phyloP scores from a whole-genome alignment of 2,329 filamentous ascomycete species.

The Pseudogymnoascus sp. region DNA sequence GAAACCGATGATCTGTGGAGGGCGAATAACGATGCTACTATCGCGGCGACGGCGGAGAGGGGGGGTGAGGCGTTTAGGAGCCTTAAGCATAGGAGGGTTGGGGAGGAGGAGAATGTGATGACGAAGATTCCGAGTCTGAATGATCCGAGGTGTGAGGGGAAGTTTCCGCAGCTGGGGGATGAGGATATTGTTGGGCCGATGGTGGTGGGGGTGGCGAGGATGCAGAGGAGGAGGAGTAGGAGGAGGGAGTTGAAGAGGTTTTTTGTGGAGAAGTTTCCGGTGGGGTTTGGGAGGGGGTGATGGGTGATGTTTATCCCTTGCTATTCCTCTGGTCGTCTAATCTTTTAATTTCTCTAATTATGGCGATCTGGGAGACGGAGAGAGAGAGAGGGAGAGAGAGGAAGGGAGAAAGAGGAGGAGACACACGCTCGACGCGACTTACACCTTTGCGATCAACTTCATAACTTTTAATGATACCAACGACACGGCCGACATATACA shows the following conservation, averaged over 20 bases:
- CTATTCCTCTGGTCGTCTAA: background rate
- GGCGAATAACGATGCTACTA: slow-evolving; percentile 56
- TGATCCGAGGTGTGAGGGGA: slow-evolving; percentile 60
- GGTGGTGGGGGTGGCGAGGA: slow-evolving; percentile 34
- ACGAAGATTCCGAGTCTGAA: slow-evolving; percentile 61
- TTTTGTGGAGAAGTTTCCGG: slow-evolving; percentile 28
- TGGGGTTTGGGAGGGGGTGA: slow-evolving; percentile 19
- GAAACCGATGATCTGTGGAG: slow-evolving; percentile 71
- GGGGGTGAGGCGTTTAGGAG: slow-evolving; percentile 36
- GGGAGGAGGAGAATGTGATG: slow-evolving; percentile 44
- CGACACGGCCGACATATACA: background rate
- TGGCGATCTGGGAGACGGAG: too few species aligned
- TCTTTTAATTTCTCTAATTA: background rate
- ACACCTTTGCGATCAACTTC: background rate
- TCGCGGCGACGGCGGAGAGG: slow-evolving; percentile 40
- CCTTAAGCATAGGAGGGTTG: slow-evolving; percentile 35
- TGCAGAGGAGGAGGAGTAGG: slow-evolving; percentile 26
- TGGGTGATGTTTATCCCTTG: too few species aligned
- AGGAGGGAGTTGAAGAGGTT: slow-evolving; percentile 28
- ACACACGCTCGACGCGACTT: background rate
- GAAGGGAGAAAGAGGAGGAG: slow-evolving; percentile 19
- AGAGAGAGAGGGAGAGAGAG: background rate
- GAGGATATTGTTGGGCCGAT: slow-evolving; percentile 92
- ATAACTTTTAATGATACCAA: background rate
- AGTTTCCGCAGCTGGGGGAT: slow-evolving; percentile 82